Evolutionary conservation across 2,329 filamentous ascomycete genomes (phyloP), one percentile per base, ranked within the genome.

Genomic region (Clarireedia sp.): DNA sequence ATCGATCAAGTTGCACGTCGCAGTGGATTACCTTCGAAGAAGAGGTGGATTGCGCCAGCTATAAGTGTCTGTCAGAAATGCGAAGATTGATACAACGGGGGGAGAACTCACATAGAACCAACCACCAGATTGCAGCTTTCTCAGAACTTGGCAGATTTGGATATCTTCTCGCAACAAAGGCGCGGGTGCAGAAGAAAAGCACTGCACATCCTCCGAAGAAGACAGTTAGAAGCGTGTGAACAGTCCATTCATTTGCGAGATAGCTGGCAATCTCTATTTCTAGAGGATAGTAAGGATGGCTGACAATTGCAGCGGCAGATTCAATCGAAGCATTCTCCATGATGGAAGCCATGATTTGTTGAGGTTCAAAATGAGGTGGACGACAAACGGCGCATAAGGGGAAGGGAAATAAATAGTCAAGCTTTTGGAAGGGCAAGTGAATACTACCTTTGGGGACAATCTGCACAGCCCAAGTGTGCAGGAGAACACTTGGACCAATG

Each of bases 271-370:
- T 79, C 17, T 75, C 71, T 38, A 82, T 78, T 52, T 82, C 79
- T 21, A 83, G 66, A 5, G 88, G 88, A 66, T 86, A 90, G 72
- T 88, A 91, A 0, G 86, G 86, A 68, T 90, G 85, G 48, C 59
- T 57, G 48, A 60, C 64, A 54, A 62, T 59, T 29, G 60, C 57
- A 48, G 51, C 33, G 26, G 45, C 45, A 38, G 51, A 54, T 26
- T 54, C 44, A 38, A 59, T 48, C 33, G 61, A 57, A 16, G 57
- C 51, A 46, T 65, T 63, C 48, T 65, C 51, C 23, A 62, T 44
- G 17, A 57, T 54, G 8, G 60, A 58, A 36, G 54, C 57, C 57
- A 60, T 63, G 3, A 38, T 61, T 43, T 9, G n/a, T 29, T 17
- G 47, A 48, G 46, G 21, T 45, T 21, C 14, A 40, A 51, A 45